phyloP scores from a whole-genome alignment of 2,329 filamentous ascomycete species.

The Epichloe aotearoae region DNA sequence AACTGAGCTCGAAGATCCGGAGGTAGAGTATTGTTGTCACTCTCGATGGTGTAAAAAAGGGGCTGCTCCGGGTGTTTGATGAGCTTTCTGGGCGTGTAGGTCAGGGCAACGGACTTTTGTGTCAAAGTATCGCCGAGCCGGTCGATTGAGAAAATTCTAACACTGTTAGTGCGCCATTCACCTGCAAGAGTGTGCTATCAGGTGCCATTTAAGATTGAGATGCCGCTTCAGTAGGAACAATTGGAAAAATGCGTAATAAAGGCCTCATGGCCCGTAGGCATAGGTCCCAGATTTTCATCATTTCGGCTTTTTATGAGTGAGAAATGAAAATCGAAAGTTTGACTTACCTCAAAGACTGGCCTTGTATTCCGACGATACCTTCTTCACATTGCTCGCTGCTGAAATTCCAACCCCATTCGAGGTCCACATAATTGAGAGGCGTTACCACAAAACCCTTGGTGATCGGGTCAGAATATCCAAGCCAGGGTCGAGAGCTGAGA shows the following conservation, averaged over 20 bases:
- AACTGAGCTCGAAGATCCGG: constrained; percentile 64
- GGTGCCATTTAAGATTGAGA: constrained; percentile 5
- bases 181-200: background rate
- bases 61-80: constrained; percentile 77
- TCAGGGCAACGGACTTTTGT: constrained; percentile 72
- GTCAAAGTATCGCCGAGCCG: constrained; percentile 75
- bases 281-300: constrained; percentile 57
- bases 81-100: constrained; percentile 82
- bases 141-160: constrained; percentile 79
- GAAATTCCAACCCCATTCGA: constrained; percentile 95
- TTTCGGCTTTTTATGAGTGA: constrained; percentile 28
- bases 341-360: constrained; percentile 68
- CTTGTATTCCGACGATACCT: constrained; percentile 88
- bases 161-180: constrained; percentile 3
- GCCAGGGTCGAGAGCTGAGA: constrained; percentile 86
- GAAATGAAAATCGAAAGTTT: background rate
- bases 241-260: constrained; percentile 50
- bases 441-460: constrained; percentile 85
- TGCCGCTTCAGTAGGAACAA: constrained; percentile 87
- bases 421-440: constrained; percentile 71
- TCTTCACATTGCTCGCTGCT: constrained; percentile 88
- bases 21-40: constrained; percentile 83
- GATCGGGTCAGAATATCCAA: constrained; percentile 82
- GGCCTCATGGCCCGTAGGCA: constrained; percentile 41
- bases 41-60: constrained; percentile 79